A percentile compares a stretch with the other conserved stretches of the same genome.
These are phyloP conservation scores for Castanea crenata DNA, from an alignment of 306 rosid species.

Conservation along the genomic window DNA sequence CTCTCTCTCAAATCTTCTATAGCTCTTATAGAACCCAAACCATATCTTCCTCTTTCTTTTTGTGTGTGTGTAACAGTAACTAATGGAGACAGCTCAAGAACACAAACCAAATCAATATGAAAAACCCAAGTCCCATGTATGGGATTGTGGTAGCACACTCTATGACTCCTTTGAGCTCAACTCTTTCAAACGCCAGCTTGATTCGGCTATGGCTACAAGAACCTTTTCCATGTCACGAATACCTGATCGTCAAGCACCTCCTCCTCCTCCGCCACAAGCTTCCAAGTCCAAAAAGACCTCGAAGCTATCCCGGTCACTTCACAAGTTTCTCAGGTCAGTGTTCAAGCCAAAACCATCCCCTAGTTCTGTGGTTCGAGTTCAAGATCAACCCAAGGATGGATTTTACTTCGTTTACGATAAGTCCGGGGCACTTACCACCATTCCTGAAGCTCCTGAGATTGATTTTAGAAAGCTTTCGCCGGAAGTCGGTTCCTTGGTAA, in stretches of 20 bases:
- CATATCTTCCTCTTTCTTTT: not conserved
- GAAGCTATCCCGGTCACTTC: conserved; percentile 65
- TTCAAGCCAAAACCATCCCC: conserved; percentile 41
- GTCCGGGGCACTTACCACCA: conserved; percentile 65
- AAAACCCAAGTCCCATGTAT: conserved; percentile 25
- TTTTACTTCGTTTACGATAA: conserved; percentile 59
- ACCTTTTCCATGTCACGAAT: conserved; percentile 74
- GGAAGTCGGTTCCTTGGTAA: conserved; percentile 50
- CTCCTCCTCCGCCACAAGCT: not conserved
- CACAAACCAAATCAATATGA: not conserved
- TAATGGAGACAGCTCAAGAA: conserved; percentile 6
- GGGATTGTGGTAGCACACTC: conserved; percentile 96
- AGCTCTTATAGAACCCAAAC: not conserved
- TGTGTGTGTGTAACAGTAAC: not conserved
- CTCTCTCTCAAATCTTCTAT: not conserved
- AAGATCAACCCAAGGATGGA: conserved; percentile 43
- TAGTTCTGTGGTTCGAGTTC: conserved; percentile 16
- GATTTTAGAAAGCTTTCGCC: conserved; percentile 52
- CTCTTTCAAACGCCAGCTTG: conserved; percentile 69
- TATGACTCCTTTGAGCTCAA: conserved; percentile 89
- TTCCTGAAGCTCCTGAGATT: conserved; percentile 64
- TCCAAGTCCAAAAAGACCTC: conserved; percentile 33
- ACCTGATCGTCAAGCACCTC: conserved; percentile 28
- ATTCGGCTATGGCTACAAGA: conserved; percentile 68
- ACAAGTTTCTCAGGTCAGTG: conserved; percentile 61